Base-by-base conservation (phyloP, 2,329 filamentous ascomycete species). In the Harringtonia aguacate region DNA sequence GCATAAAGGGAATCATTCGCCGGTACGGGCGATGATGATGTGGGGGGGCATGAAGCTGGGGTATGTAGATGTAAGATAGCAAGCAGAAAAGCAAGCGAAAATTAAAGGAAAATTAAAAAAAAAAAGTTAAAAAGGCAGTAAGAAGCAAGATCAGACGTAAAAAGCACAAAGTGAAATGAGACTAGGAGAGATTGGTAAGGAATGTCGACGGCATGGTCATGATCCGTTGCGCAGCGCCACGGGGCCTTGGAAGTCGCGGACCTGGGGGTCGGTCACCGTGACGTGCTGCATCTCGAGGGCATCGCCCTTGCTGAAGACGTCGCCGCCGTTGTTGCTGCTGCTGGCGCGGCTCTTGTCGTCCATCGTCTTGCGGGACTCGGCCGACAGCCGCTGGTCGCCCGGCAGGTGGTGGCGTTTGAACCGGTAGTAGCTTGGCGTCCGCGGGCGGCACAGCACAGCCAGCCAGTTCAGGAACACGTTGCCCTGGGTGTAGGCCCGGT, bases 401-500 rank as follows among this genome's bases (percentile, higher is more conserved):
- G 81, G 73, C 50, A 79, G 67, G 54, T 92, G 90, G 43, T 68
- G 66, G 36, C 68, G 68, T 67, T 95, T 95, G 70, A 97, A 95
- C 48, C 77, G 76, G 57, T 95, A 78, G 61, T 95, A 97, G 0
- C 85, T 90, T 8, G 90, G 89, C 18, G 87, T 81, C 18, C 89
- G 76, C 13, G 92, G 89, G 39, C 90, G 80, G 53, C 81, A 82
- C 40, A 97, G 69, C 13, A 95, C 88, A 8, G 81, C 75, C 31
- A 85, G 62, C 75, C 86, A 88, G 62, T 98, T 98, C 56, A 74
- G 81, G 56, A 84, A 62, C 39, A 83, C 68, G 52, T 69, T 83
- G 30, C 80, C 81, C 57, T 94, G 88, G 2, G 80, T 89, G 55
- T 94, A 98, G 2, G 92, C 87, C 36, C 89, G 74, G 62, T 95